Evolutionary conservation across 768 basidiomycete genomes (phyloP).

Genomic region (Macrolepiota dolichaula): DNA sequence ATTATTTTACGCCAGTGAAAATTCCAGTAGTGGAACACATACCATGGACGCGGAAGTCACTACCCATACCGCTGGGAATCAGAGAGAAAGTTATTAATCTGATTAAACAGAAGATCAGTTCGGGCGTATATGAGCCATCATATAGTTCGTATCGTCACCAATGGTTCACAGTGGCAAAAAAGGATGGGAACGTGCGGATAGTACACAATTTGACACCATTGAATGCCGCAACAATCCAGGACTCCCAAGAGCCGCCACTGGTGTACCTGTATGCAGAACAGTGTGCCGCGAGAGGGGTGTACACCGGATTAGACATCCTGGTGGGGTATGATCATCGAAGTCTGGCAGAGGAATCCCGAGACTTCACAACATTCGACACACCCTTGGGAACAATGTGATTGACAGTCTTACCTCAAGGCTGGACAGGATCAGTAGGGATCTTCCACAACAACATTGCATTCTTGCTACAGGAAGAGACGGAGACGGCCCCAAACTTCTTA

Average conservation of each 20-base stretch:
- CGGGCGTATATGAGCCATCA: not conserved
- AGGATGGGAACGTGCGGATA: not conserved
- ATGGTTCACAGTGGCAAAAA: not conserved
- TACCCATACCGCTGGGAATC: not conserved
- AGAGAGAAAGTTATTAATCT: not conserved
- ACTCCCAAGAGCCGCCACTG: conserved; percentile 26
- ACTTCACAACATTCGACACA: conserved; percentile 36
- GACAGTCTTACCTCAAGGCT: conserved; percentile 27
- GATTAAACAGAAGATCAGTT: not conserved
- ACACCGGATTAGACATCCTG: conserved; percentile 28
- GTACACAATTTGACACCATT: not conserved
- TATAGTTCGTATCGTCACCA: not conserved
- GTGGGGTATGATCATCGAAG: conserved; percentile 32
- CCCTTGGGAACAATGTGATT: conserved; percentile 31
- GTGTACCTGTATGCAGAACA: conserved; percentile 29
- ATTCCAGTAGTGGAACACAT: not conserved
- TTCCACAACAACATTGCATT: conserved; percentile 29
- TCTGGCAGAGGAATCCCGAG: conserved; percentile 19
- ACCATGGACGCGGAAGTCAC: not conserved
- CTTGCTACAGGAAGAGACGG: conserved; percentile 20
- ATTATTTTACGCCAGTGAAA: not conserved
- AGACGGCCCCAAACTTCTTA: not conserved
- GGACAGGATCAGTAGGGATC: too few species aligned
- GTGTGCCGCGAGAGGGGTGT: conserved; percentile 24
- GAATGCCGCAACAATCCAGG: not conserved